phyloP scores from a whole-genome alignment of 345 rosid species.

The Salix purpurea region DNA sequence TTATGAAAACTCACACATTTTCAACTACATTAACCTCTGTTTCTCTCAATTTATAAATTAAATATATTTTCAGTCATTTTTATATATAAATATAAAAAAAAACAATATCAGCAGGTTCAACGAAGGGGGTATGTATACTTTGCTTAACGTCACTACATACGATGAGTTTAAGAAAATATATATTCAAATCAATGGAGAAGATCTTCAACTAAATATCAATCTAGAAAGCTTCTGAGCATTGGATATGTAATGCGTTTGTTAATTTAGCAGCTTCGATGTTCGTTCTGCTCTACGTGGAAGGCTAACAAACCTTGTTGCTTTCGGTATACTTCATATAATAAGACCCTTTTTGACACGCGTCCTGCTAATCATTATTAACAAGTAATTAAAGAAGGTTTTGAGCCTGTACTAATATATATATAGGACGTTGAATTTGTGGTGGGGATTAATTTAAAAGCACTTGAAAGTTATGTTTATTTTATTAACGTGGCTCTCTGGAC shows the following conservation, averaged over 20 bases:
- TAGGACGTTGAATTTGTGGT: background rate
- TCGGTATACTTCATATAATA: conserved; percentile 19
- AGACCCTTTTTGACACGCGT: conserved; percentile 23
- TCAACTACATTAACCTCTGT: too few relatives aligned
- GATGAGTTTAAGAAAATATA: too few relatives aligned
- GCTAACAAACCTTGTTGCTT: conserved; percentile 12
- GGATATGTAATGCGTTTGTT: background rate
- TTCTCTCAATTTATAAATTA: too few relatives aligned
- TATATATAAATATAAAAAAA: too few relatives aligned
- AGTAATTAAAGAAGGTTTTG: conserved; percentile 13
- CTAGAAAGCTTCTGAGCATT: background rate
- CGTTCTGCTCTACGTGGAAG: conserved; percentile 21
- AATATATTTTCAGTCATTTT: too few relatives aligned
- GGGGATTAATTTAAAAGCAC: background rate
- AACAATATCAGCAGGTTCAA: too few relatives aligned
- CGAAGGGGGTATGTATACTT: too few relatives aligned
- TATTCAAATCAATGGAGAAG: background rate
- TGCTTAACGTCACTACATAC: too few relatives aligned
- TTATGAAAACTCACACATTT: too few relatives aligned
- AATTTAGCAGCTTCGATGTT: conserved; percentile 1
- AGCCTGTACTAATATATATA: conserved; percentile 3
- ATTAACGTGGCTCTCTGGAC: too few relatives aligned
- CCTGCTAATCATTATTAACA: conserved; percentile 12
- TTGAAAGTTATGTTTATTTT: too few relatives aligned
- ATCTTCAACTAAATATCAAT: too few relatives aligned